Evolutionary conservation across 257 asterid species (phyloP).

Genomic region (Rehmannia glutinosa): DNA sequence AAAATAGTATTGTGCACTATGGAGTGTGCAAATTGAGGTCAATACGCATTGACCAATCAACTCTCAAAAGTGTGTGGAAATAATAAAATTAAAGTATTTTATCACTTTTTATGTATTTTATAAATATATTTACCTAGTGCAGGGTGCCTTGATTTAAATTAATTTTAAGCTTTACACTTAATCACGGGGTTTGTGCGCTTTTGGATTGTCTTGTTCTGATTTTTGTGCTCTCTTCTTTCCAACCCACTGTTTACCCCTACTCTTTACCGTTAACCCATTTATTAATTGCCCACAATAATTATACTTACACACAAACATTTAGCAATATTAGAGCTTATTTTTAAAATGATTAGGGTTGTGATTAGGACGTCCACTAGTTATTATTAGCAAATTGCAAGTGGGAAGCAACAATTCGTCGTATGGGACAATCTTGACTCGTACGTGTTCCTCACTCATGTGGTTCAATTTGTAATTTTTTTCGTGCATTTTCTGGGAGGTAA

Average conservation of each 20-base stretch:
- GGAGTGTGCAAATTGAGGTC: conserved; percentile 30
- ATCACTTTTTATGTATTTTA: neutral
- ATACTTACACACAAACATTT: neutral
- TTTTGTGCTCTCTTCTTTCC: conserved; percentile 32
- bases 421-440: conserved; percentile 12
- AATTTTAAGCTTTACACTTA: conserved; percentile 5
- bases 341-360: conserved; percentile 19
- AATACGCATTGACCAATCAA: conserved; percentile 43
- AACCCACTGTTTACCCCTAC: conserved; percentile 13
- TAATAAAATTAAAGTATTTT: too few species aligned
- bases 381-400: conserved; percentile 2
- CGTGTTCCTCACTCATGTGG: neutral
- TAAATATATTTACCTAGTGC: conserved; percentile 25
- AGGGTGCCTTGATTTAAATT: conserved; percentile 25
- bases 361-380: conserved; percentile 14
- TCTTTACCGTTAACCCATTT: conserved; percentile 24
- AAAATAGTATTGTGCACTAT: conserved; percentile 8
- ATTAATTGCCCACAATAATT: conserved; percentile 11
- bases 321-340: too few species aligned
- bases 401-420: conserved; percentile 13
- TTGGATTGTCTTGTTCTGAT: conserved; percentile 27
- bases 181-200: conserved; percentile 44
- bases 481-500: too few species aligned
- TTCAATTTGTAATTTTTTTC: too few species aligned
- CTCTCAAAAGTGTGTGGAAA: neutral